Evolutionary conservation across 2,329 filamentous ascomycete species (phyloP).

Genomic region (Tympanopsis confertula): DNA sequence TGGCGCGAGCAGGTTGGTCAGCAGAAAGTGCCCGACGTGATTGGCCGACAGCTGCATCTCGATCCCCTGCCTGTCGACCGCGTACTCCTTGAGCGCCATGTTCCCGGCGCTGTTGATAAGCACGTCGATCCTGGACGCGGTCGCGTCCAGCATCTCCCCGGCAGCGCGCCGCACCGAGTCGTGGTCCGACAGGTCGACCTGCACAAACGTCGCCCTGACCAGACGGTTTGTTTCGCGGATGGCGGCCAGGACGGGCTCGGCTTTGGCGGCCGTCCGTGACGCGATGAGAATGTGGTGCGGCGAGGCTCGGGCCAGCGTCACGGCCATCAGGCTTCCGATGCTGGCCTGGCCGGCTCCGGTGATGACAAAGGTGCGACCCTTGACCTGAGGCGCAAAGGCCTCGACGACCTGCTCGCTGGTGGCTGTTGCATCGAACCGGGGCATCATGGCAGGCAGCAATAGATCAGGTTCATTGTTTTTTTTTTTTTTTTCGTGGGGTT

Average conservation of each 20-base stretch:
- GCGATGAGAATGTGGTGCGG: slow-evolving; percentile 11
- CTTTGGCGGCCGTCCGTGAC: slow-evolving; percentile 9
- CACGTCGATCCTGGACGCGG: slow-evolving; percentile 9
- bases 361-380: slow-evolving; percentile 10
- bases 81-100: slow-evolving; percentile 12
- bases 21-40: slow-evolving; percentile 10
- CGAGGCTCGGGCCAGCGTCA: slow-evolving; percentile 7
- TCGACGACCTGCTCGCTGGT: slow-evolving; percentile 12
- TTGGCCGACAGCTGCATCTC: slow-evolving; percentile 7
- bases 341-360: slow-evolving; percentile 10
- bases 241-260: slow-evolving; percentile 8
- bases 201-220: slow-evolving; percentile 10
- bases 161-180: slow-evolving; percentile 9
- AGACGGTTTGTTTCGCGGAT: slow-evolving; percentile 9
- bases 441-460: too few species aligned
- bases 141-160: slow-evolving; percentile 7
- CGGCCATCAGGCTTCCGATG: slow-evolving; percentile 10
- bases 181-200: slow-evolving; percentile 11
- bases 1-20: slow-evolving; percentile 8
- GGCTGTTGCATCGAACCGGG: slow-evolving; percentile 8
- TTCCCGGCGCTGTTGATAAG: slow-evolving; percentile 11
- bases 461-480: too few species aligned
- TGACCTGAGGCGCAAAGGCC: slow-evolving; percentile 9
- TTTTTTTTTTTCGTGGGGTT: too few species aligned
- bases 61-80: slow-evolving; percentile 8